Evolutionary conservation across 805 yeast genomes (phyloP), one percentile per base, ranked within the genome.

Genomic region (Kazachstania bromeliacearum): DNA sequence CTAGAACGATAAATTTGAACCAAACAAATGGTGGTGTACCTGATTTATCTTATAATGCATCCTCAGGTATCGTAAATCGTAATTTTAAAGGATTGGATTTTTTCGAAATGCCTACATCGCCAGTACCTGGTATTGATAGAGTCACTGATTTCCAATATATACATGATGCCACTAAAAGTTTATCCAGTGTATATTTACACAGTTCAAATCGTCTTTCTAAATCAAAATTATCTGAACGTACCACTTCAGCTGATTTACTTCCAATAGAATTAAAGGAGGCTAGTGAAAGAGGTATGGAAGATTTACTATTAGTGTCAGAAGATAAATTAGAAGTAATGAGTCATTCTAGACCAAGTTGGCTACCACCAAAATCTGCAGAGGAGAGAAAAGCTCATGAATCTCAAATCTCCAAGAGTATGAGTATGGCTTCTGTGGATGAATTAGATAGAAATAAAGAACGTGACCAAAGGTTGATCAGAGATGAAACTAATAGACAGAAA

Each of bases 311-410:
- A 24, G 69, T 80, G 1, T 78, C 85, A 1, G 69, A 66, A 1
- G 81, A 78, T 47, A 79, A 79, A 46, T 51, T 76, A 25, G 67
- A 66, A 17, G 55, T 60, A 8, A 56, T 79, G 25, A 69, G 79
- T 35, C 75, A 73, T 30, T 70, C 85, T 1, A 66, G 88, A 45
- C 88, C 88, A 3, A 69, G 75, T 34, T 76, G 84, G 71, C 54
- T 78, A 31, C 88, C 88, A 5, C 85, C 85, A 5, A 79, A 79
- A 51, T 62, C 65, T 27, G 49, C 59, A 3, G 53, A 50, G 9
- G 88, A 79, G 48, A 67, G 67, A 28, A 52, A 60, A 23, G 64
- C 64, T 38, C 88, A 79, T 48, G 77, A 75, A 45, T 63, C 59
- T 33, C 77, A 78, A 48, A 68, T 78, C 37, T 60, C 67, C 31